Percentiles rank a stretch among this genome's conserved stretches.
Conservation (phyloP, 1,284 basidiomycete genomes). For the Cutaneotrichosporon cutaneum region DNA sequence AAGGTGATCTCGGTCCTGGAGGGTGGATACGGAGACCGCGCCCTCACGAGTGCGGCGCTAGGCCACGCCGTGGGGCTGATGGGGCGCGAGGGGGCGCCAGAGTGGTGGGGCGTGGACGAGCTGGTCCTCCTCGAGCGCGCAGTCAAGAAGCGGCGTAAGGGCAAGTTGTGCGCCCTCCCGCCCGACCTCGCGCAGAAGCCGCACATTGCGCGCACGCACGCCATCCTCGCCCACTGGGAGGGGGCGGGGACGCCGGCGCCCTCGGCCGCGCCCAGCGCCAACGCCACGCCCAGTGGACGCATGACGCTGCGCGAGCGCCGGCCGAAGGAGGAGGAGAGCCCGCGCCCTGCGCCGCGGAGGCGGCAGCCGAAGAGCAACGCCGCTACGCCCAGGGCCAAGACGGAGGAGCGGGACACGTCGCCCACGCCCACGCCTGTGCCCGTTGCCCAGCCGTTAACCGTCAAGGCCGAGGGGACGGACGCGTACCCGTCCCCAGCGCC, state of each 20-base stretch:
- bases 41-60: constrained; percentile 75
- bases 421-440: not conserved
- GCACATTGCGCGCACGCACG: constrained; percentile 62
- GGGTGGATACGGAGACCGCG: constrained; percentile 90
- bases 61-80: constrained; percentile 72
- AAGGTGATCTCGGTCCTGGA: constrained; percentile 84
- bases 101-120: constrained; percentile 71
- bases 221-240: constrained; percentile 57
- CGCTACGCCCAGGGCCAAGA: constrained; percentile 7
- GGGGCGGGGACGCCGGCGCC: constrained; percentile 17
- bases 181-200: constrained; percentile 57
- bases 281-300: constrained; percentile 19
- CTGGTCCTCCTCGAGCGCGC: constrained; percentile 70
- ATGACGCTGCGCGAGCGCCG: constrained; percentile 24
- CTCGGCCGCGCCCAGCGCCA: constrained; percentile 12
- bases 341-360: constrained; percentile 7
- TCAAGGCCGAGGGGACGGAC: not conserved
- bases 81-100: constrained; percentile 54
- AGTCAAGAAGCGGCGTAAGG: constrained; percentile 56
- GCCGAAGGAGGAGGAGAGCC: constrained; percentile 10
- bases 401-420: not conserved
- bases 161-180: constrained; percentile 57
- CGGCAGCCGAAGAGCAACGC: constrained; percentile 6
- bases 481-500: constrained; percentile 9
- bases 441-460: not conserved